These are phyloP conservation scores for Linnemannia zychae DNA, from an alignment of 192 early-diverging fungal species.

Conservation along the genomic window DNA sequence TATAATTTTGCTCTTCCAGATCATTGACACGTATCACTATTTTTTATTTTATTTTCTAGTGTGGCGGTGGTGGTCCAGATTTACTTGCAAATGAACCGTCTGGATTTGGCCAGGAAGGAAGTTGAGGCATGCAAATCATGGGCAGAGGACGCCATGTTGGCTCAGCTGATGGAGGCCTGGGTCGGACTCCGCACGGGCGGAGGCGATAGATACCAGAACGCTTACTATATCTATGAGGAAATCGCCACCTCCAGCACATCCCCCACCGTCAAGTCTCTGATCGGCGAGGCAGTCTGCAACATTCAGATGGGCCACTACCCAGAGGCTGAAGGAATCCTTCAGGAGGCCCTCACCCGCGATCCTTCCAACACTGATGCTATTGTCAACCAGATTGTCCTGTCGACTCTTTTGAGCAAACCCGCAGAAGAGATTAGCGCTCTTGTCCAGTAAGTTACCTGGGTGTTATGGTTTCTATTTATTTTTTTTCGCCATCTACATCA, in stretches of 20 bases:
- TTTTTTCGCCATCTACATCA: neutral
- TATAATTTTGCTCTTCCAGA: neutral
- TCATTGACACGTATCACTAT: conserved; percentile 17
- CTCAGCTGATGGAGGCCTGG: conserved; percentile 95
- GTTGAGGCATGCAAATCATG: conserved; percentile 83
- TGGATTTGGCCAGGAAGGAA: conserved; percentile 89
- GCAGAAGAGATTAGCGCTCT: conserved; percentile 74
- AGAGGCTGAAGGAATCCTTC: conserved; percentile 85
- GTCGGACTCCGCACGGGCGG: conserved; percentile 79
- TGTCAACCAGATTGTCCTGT: conserved; percentile 88
- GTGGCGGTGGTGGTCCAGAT: conserved; percentile 82
- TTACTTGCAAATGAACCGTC: conserved; percentile 82
- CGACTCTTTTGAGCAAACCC: conserved; percentile 76
- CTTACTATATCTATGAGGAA: conserved; percentile 95
- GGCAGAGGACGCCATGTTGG: conserved; percentile 96
- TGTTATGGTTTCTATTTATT: neutral
- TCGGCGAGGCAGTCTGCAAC: conserved; percentile 85
- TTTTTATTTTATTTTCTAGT: conserved; percentile 58
- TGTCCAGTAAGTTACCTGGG: conserved; percentile 64
- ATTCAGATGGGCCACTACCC: conserved; percentile 84
- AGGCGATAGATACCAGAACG: conserved; percentile 86
- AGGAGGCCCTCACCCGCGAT: conserved; percentile 82
- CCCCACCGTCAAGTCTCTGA: conserved; percentile 80
- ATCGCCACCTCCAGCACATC: conserved; percentile 84
- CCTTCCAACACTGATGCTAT: conserved; percentile 80